Base-by-base conservation (phyloP, 805 yeast genomes). In the Zygotorulaspora florentina region DNA sequence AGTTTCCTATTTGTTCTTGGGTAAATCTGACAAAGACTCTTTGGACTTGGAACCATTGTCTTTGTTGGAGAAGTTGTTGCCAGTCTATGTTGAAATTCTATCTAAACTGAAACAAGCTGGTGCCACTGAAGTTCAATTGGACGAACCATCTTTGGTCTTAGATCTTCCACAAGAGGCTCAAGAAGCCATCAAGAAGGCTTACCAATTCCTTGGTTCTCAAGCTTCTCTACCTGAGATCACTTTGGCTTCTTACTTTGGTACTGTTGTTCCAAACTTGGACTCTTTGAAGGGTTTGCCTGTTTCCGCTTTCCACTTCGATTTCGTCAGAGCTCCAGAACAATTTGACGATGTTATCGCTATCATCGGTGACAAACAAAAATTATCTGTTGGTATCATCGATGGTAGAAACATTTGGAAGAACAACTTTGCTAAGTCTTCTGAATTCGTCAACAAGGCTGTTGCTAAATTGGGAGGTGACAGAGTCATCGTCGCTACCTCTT, bases 401-500 rank as follows among this genome's bases (percentile, higher is more conserved):
- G 99, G 99, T 76, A 89, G 99, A 82, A 93, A 93, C 84, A 88
- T 93, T 75, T 93, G 99, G 99, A 93, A 93, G 82, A 85, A 95
- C 72, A 85, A 93, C 79, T 87, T 85, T 67, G 70, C 93, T 66
- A 81, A 82, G 74, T 95, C 99, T 58, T 74, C 89, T 66, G 86
- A 73, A 54, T 68, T 85, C 55, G 95, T 88, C 62, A 76, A 84
- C 69, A 77, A 80, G 72, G 97, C 96, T 61, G 77, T 87, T 65
- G 82, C 73, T 58, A 84, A 84, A 75, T 74, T 93, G 60, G 96
- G 96, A 70, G 75, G 80, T 54, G 90, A 85, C 62, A 83, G 87
- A 71, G 93, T 88, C 57, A 71, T 87, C 61, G 95, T 87, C 60
- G 85, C 97, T 57, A 87, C 99, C 55, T 90, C 99, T 54, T 91